Conservation (phyloP, 2,329 filamentous ascomycete species). For the Madurella mycetomatis region DNA sequence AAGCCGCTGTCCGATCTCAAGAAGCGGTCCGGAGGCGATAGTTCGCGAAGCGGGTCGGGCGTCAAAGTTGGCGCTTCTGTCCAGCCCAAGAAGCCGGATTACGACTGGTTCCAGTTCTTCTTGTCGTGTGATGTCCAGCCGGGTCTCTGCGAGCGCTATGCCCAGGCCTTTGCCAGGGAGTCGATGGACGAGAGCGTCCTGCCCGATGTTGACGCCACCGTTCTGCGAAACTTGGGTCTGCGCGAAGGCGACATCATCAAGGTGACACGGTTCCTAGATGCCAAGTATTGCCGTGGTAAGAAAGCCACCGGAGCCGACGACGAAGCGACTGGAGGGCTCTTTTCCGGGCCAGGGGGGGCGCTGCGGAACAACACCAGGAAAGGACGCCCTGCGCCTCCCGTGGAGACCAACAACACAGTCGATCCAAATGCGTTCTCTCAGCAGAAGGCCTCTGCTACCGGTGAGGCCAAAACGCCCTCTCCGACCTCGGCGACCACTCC, state of each 20-base stretch:
- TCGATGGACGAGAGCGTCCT: constrained; percentile 94
- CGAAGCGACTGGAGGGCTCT: constrained; percentile 66
- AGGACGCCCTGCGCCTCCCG: constrained; percentile 79
- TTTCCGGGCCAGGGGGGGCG: constrained; percentile 87
- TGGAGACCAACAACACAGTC: constrained; percentile 79
- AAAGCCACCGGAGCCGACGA: constrained; percentile 54
- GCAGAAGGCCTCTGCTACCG: constrained; percentile 45
- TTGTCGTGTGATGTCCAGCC: constrained; percentile 85
- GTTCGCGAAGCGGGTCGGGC: constrained; percentile 25
- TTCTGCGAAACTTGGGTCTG: constrained; percentile 82
- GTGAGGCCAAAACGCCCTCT: constrained; percentile 22
- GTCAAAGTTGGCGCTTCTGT: constrained; percentile 57
- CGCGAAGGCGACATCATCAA: constrained; percentile 96
- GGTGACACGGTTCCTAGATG: constrained; percentile 84
- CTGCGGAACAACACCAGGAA: constrained; percentile 94
- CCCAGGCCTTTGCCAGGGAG: constrained; percentile 81
- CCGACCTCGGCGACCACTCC: constrained; percentile 37
- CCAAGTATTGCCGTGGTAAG: constrained; percentile 66
- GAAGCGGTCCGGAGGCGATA: constrained; percentile 31
- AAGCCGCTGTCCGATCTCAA: constrained; percentile 87
- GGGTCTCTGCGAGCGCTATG: constrained; percentile 90
- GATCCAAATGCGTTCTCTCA: constrained; percentile 80
- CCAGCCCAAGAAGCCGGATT: constrained; percentile 63
- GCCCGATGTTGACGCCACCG: constrained; percentile 78
- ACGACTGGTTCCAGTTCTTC: constrained; percentile 99